Percentiles rank a stretch among this genome's conserved stretches.
phyloP scores from a whole-genome alignment of 495 filamentous ascomycete genomes.

The Podospora pseudocomata region DNA sequence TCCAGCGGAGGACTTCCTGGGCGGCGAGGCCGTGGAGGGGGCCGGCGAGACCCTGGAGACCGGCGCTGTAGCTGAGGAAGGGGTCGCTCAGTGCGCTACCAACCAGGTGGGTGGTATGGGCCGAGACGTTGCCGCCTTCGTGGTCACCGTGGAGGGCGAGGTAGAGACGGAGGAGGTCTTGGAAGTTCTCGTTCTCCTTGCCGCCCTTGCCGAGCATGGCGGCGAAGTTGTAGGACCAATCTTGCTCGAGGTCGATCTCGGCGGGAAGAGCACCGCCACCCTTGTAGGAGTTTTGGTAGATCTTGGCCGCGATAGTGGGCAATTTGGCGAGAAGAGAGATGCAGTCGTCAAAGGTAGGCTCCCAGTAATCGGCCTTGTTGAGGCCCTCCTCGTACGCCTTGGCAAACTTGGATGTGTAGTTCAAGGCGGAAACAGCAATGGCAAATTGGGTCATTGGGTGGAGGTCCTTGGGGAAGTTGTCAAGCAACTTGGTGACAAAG shows the following conservation, averaged over 20 bases:
- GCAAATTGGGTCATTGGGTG: conserved; percentile 99
- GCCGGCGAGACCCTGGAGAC: conserved; percentile 90
- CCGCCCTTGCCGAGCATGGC: conserved; percentile 92
- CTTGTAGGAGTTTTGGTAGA: conserved; percentile 85
- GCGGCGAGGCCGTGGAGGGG: conserved; percentile 94
- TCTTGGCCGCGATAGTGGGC: conserved; percentile 92
- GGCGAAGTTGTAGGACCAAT: conserved; percentile 98
- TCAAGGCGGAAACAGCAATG: conserved; percentile 88
- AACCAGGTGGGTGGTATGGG: conserved; percentile 94
- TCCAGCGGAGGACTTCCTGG: conserved; percentile 95
- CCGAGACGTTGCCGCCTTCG: conserved; percentile 96
- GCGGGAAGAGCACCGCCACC: conserved; percentile 73
- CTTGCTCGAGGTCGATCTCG: conserved; percentile 74
- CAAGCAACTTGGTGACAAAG: conserved; percentile 83
- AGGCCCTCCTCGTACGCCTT: conserved; percentile 87
- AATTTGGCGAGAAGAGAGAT: conserved; percentile 94
- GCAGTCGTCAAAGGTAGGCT: conserved; percentile 94
- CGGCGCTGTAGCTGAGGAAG: conserved; percentile 93
- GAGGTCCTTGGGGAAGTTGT: conserved; percentile 79
- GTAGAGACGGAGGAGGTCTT: conserved; percentile 89
- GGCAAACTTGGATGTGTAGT: conserved; percentile 87
- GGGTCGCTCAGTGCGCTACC: conserved; percentile 94
- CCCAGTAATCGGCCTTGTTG: conserved; percentile 96
- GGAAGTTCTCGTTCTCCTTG: conserved; percentile 83
- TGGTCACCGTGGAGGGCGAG: conserved; percentile 96